Percentiles rank a stretch among this genome's conserved stretches.
These are phyloP conservation scores for Zizania palustris DNA, from an alignment of 202 grass and related monocot genomes.

Conservation along the genomic window DNA sequence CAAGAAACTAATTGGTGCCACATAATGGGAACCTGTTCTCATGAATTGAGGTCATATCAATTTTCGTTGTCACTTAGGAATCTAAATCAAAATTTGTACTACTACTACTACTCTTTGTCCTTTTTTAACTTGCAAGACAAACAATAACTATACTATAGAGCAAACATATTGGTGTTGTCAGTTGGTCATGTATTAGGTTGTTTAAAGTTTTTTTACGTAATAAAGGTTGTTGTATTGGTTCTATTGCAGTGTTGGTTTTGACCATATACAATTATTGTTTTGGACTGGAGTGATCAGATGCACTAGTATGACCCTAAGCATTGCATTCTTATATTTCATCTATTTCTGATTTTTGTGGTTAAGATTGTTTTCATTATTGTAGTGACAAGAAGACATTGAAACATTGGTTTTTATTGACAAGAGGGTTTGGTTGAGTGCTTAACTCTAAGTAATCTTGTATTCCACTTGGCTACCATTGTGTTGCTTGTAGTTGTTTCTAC, in stretches of 20 bases:
- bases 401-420: slow-evolving; percentile 76
- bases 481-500: slow-evolving; percentile 15
- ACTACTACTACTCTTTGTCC: not conserved
- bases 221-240: not conserved
- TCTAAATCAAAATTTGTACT: slow-evolving; percentile 25
- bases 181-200: slow-evolving; percentile 38
- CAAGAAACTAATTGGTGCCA: slow-evolving; percentile 37
- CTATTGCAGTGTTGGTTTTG: slow-evolving; percentile 31
- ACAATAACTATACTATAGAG: slow-evolving; percentile 24
- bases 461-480: not conserved
- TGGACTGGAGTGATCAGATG: slow-evolving; percentile 5
- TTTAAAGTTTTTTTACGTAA: slow-evolving; percentile 34
- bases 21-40: slow-evolving; percentile 27
- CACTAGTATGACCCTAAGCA: slow-evolving; percentile 8
- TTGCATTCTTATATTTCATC: not conserved
- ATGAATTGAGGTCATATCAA: slow-evolving; percentile 3
- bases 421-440: slow-evolving; percentile 57
- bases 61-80: slow-evolving; percentile 21
- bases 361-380: slow-evolving; percentile 28
- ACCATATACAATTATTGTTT: slow-evolving; percentile 31
- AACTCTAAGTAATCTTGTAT: slow-evolving; percentile 1
- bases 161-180: slow-evolving; percentile 30
- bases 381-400: slow-evolving; percentile 73
- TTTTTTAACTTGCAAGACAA: slow-evolving; percentile 41
- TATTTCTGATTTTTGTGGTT: not conserved